phyloP scores from a whole-genome alignment of 805 yeast genomes.

The Candida schatavii region DNA sequence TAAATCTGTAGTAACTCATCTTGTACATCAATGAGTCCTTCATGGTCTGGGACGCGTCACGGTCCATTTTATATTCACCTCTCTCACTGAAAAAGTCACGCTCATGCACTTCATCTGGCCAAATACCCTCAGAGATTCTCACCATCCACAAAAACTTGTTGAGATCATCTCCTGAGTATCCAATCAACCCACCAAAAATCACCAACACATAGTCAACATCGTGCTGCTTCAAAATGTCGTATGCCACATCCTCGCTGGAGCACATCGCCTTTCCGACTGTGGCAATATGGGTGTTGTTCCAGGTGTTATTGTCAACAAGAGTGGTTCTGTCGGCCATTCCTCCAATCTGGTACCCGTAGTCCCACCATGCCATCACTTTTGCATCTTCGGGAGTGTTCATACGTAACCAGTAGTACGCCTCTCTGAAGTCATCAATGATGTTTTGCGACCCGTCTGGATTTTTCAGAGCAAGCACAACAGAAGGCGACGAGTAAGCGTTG shows the following conservation, averaged over 20 bases:
- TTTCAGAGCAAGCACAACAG: constrained; percentile 86
- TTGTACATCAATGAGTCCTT: constrained; percentile 89
- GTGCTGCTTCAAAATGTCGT: constrained; percentile 81
- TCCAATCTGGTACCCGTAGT: constrained; percentile 98
- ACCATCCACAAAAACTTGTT: constrained; percentile 99
- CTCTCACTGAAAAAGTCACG: constrained; percentile 75
- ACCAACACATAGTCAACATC: constrained; percentile 94
- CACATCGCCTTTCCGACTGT: constrained; percentile 99
- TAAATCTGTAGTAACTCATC: constrained; percentile 85
- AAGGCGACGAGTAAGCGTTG: constrained; percentile 94
- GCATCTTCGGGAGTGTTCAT: constrained; percentile 98
- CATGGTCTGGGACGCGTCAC: constrained; percentile 80
- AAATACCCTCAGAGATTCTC: constrained; percentile 95
- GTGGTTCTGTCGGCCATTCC: constrained; percentile 99
- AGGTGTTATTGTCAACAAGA: constrained; percentile 95
- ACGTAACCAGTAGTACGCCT: constrained; percentile 97
- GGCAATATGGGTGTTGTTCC: constrained; percentile 99
- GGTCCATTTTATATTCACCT: constrained; percentile 89
- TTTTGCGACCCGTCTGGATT: constrained; percentile 81
- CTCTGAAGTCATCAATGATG: constrained; percentile 95
- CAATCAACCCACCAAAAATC: constrained; percentile 91
- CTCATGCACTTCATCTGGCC: constrained; percentile 98
- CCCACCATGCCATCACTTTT: constrained; percentile 99
- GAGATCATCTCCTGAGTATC: constrained; percentile 93
- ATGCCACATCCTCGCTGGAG: constrained; percentile 81